Base-by-base conservation (phyloP, 108 stramenopile species). In the Nitzschia putrida region DNA sequence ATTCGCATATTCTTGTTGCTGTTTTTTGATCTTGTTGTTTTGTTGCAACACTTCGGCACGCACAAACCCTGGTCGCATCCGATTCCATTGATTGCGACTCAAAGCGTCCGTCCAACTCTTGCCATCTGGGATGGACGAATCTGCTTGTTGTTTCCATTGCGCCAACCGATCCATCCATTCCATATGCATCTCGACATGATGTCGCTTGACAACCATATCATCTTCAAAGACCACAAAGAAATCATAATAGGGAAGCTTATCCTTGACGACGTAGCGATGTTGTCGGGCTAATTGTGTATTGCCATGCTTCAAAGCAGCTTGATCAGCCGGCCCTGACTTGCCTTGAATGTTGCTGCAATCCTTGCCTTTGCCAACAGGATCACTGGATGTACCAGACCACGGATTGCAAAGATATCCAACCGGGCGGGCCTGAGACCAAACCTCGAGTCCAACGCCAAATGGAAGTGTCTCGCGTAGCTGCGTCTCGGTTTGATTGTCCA, bases 231-330 rank as follows among this genome's bases (percentile, higher is more conserved):
- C 74, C 16, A 72, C 41, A 68, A 93, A 93, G 22, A 93, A 69
- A 45, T 90, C 89, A 66, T 93, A 93, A 18, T 88, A 78, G 71
- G 82, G 59, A 1, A 93, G 61, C 49, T 88, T 84, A 61, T 94
- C 92, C 65, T 81, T 80, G 29, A 94, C 72, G n/a, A 91, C 92
- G 63, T 75, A 89, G 9, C 92, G 86, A 81, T 94, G 92, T 53
- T 94, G 92, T 47, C 92, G 63, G 34, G 85, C 83, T 53, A 94
- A 66, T 9, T 72, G 82, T 63, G 83, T 70, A n/a, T 82, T 74
- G 37, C 22, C 50, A 22, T 67, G 29, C 13, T 16, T 51, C 1
- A 65, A 22, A 12, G 37, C 25, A 14, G 66, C 65, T 13, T 40
- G 9, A n/a, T 20, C 56, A 23, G 29, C 24, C 10, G 29, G 57